Conservation (phyloP, 2,329 filamentous ascomycete genomes). For the Ustilaginoidea virens region DNA sequence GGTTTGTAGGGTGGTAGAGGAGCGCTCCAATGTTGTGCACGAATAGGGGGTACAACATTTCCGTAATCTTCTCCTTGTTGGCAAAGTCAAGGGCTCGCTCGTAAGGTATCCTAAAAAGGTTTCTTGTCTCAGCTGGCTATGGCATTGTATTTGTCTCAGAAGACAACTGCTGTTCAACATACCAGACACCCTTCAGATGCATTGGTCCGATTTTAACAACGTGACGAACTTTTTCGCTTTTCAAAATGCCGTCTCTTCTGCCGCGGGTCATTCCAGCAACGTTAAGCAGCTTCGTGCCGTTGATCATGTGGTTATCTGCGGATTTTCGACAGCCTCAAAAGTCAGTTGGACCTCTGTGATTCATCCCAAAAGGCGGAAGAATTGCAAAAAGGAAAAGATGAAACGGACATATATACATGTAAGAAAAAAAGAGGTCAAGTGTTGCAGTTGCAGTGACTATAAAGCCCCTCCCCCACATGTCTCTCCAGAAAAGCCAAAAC, state of each 20-base stretch:
- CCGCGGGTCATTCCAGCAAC: slow-evolving; percentile 97
- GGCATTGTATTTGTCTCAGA: slow-evolving; percentile 7
- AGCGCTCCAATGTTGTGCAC: slow-evolving; percentile 93
- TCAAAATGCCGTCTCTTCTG: slow-evolving; percentile 85
- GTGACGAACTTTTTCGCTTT: slow-evolving; percentile 92
- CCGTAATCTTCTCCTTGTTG: slow-evolving; percentile 98
- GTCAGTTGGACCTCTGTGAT: neutral
- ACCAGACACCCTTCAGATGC: slow-evolving; percentile 97
- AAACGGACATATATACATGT: too few relatives aligned
- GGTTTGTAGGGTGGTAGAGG: slow-evolving; percentile 86
- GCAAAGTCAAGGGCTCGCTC: slow-evolving; percentile 96
- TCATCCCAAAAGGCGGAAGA: too few relatives aligned
- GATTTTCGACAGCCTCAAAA: neutral
- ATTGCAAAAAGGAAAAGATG: neutral
- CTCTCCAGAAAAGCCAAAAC: neutral
- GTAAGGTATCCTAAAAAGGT: slow-evolving; percentile 68
- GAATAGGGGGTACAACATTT: slow-evolving; percentile 86
- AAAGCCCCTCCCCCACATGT: too few relatives aligned
- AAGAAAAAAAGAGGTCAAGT: neutral
- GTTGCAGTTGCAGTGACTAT: too few relatives aligned
- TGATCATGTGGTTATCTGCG: slow-evolving; percentile 96
- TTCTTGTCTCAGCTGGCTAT: slow-evolving; percentile 12
- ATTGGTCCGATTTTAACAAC: slow-evolving; percentile 98
- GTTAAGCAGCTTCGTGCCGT: slow-evolving; percentile 91
- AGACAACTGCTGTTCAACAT: slow-evolving; percentile 23